These are phyloP conservation scores for Neurospora sp. DNA, from an alignment of 495 filamentous ascomycete genomes.

Conservation along the genomic window DNA sequence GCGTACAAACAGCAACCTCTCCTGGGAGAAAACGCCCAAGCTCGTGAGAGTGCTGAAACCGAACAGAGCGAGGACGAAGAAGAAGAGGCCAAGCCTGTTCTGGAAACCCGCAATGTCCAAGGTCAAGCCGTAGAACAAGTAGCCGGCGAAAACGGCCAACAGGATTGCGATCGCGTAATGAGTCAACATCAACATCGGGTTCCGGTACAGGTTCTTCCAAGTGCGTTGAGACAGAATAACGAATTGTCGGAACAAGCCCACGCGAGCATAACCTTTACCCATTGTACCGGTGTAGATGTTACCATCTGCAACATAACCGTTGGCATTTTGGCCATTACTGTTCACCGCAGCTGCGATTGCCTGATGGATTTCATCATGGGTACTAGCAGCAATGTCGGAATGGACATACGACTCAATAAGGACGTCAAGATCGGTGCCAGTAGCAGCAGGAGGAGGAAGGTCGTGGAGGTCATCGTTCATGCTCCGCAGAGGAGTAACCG, in stretches of 20 bases:
- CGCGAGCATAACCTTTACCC: constrained; percentile 68
- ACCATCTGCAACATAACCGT: constrained; percentile 44
- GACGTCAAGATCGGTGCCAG: constrained; percentile 70
- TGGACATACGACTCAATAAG: constrained; percentile 63
- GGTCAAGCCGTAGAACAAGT: constrained; percentile 90
- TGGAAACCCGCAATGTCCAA: constrained; percentile 97
- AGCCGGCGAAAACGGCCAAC: constrained; percentile 86
- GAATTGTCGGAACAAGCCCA: constrained; percentile 74
- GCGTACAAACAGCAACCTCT: constrained; percentile 84
- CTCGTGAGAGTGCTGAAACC: constrained; percentile 93
- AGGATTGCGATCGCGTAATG: constrained; percentile 98
- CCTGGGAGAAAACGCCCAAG: constrained; percentile 86
- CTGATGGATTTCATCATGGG: constrained; percentile 71
- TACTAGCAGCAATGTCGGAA: constrained; percentile 68
- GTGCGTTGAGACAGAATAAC: constrained; percentile 80
- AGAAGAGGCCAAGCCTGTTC: constrained; percentile 95
- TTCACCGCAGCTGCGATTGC: constrained; percentile 46
- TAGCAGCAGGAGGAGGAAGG: constrained; percentile 56
- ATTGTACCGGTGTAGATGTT: constrained; percentile 39
- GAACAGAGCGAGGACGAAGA: constrained; percentile 92
- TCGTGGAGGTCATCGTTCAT: constrained; percentile 59
- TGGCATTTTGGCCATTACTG: constrained; percentile 58
- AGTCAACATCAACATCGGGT: constrained; percentile 96
- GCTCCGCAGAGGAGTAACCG: constrained; percentile 50
- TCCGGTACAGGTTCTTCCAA: constrained; percentile 95